phyloP scores from a whole-genome alignment of 2,329 filamentous ascomycete genomes.

The Colletotrichum orbiculare region DNA sequence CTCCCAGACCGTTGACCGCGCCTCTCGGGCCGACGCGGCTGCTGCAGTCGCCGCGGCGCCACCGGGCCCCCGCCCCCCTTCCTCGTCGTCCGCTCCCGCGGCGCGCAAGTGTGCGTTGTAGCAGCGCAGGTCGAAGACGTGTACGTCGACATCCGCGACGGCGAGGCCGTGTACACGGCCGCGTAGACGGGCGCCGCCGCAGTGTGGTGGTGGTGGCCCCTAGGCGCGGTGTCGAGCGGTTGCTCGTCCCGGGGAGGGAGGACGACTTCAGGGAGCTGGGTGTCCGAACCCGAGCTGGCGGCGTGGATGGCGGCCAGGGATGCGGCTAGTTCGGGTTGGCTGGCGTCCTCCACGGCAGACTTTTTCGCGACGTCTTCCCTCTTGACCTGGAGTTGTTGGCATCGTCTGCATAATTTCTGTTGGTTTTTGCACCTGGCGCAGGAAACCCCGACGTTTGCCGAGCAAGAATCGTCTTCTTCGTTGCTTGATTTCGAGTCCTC shows the following conservation, averaged over 20 bases:
- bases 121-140: conserved; percentile 20
- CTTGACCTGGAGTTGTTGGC: neutral
- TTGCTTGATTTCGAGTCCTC: neutral
- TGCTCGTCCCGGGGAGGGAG: neutral
- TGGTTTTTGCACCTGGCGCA: conserved; percentile 5
- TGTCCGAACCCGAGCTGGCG: neutral
- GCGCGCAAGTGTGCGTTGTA: conserved; percentile 13
- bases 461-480: neutral
- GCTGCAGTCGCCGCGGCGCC: conserved; percentile 6
- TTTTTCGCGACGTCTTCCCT: neutral
- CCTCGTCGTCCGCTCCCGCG: conserved; percentile 10
- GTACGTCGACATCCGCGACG: conserved; percentile 32
- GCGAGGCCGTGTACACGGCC: conserved; percentile 18
- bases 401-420: neutral
- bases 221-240: neutral
- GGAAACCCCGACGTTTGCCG: neutral
- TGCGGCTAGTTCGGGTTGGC: too few species aligned
- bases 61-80: neutral
- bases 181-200: conserved; percentile 6
- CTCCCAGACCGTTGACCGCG: neutral
- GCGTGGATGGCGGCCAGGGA: neutral
- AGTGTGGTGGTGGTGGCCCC: neutral
- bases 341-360: conserved; percentile 6
- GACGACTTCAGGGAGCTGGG: conserved; percentile 9
- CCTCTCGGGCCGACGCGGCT: neutral